Percentiles rank a stretch among this genome's conserved stretches.
phyloP scores from a whole-genome alignment of 2,329 filamentous ascomycete genomes.

The Alternaria incomplexa region DNA sequence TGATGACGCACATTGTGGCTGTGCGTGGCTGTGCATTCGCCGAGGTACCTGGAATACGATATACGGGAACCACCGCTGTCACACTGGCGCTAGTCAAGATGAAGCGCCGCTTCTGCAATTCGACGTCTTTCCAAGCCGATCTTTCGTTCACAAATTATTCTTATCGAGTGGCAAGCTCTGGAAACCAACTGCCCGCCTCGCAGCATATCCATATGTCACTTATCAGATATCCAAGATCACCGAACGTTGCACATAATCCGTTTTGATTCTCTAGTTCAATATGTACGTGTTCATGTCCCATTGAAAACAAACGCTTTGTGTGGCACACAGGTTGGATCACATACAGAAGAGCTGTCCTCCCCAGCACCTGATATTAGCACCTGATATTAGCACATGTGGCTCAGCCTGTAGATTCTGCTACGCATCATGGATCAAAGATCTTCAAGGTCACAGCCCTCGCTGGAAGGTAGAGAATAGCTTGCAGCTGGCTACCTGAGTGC shows the following conservation, averaged over 20 bases:
- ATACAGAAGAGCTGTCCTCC: background rate
- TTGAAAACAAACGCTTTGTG: background rate
- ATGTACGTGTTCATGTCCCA: background rate
- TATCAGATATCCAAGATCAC: background rate
- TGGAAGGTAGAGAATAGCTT: background rate
- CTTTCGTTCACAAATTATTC: background rate
- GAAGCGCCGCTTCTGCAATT: background rate
- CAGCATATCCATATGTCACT: background rate
- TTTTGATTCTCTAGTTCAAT: background rate
- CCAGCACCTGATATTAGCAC: background rate
- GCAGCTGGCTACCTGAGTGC: background rate
- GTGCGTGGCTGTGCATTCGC: slow-evolving; percentile 7
- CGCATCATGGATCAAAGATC: background rate
- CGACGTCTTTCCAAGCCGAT: background rate
- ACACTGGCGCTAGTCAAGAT: background rate
- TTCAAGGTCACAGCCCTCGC: background rate
- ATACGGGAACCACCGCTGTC: background rate
- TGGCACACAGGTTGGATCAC: background rate
- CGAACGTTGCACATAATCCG: background rate
- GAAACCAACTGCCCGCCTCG: too few species aligned
- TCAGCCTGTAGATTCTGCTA: background rate
- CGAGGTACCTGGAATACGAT: background rate
- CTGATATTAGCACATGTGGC: background rate
- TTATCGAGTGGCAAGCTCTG: background rate
- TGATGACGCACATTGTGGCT: slow-evolving; percentile 18